Evolutionary conservation across 164 flowering plant genomes (phyloP).

Genomic region (Vitis amurensis): DNA sequence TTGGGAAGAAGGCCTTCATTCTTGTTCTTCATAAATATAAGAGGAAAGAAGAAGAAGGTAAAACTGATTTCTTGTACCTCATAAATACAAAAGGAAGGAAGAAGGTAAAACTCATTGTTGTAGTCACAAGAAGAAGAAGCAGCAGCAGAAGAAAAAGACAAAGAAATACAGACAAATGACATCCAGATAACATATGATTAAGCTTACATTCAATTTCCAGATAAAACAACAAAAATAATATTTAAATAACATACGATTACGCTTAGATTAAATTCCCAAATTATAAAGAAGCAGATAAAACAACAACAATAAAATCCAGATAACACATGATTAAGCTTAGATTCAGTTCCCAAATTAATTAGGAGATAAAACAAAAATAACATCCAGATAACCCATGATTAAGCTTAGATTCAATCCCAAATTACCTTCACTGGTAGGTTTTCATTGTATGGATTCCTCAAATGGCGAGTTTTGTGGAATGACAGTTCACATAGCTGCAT

Average conservation of each 20-base stretch:
- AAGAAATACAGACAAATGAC: no score
- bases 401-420: background rate
- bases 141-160: no score
- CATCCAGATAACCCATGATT: background rate
- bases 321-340: background rate
- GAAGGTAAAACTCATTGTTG: no score
- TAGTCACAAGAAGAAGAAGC: no score
- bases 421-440: slow-evolving; percentile 96
- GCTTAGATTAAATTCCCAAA: no score
- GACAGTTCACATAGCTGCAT: slow-evolving; percentile 92
- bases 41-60: no score
- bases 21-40: no score
- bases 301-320: background rate
- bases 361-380: background rate
- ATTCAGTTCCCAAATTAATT: background rate
- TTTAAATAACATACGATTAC: background rate
- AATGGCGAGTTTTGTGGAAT: slow-evolving; percentile 87
- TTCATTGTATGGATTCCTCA: slow-evolving; percentile 91
- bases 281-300: background rate
- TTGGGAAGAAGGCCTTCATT: no score
- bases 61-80: no score
- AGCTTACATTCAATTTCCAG: no score
- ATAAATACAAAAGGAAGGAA: no score
- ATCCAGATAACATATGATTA: no score
- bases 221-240: background rate